These are phyloP conservation scores for Paramecium octaurelia DNA, from an alignment of 73 alveolate species.

Conservation along the genomic window DNA sequence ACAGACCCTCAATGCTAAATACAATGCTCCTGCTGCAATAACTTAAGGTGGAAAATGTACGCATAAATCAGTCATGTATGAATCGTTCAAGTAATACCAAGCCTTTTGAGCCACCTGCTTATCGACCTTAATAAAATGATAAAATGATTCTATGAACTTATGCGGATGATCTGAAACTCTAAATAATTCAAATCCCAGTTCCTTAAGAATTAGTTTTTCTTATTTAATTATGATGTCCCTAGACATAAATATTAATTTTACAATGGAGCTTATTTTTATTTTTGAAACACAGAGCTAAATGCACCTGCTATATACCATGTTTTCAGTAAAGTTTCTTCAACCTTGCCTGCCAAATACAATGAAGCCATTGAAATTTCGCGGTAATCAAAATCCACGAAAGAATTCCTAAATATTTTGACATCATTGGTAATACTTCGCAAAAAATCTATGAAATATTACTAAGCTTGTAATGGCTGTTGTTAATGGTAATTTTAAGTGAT, in stretches of 20 bases:
- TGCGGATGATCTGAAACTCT: conserved; percentile 50
- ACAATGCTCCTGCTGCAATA: conserved; percentile 49
- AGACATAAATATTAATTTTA: background rate
- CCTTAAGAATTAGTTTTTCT: background rate
- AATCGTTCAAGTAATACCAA: conserved; percentile 49
- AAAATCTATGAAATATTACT: conserved; percentile 20
- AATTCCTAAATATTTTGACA: background rate
- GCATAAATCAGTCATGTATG: conserved; percentile 48
- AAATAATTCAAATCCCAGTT: conserved; percentile 36
- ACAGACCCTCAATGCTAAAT: conserved; percentile 20
- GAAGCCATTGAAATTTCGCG: conserved; percentile 46
- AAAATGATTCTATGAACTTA: conserved; percentile 43
- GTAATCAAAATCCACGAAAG: conserved; percentile 40
- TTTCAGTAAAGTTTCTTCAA: conserved; percentile 17
- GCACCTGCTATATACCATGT: conserved; percentile 50
- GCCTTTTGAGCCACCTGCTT: conserved; percentile 35
- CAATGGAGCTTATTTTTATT: conserved; percentile 14
- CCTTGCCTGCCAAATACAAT: conserved; percentile 28
- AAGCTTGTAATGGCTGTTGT: conserved; percentile 44
- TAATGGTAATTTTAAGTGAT: conserved; percentile 17
- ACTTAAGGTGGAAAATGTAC: conserved; percentile 41
- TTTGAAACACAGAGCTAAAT: background rate
- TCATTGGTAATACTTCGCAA: background rate
- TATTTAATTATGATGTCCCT: conserved; percentile 34
- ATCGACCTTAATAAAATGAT: conserved; percentile 45